Evolutionary conservation across 306 rosid genomes (phyloP).

Genomic region (Abrus precatorius): DNA sequence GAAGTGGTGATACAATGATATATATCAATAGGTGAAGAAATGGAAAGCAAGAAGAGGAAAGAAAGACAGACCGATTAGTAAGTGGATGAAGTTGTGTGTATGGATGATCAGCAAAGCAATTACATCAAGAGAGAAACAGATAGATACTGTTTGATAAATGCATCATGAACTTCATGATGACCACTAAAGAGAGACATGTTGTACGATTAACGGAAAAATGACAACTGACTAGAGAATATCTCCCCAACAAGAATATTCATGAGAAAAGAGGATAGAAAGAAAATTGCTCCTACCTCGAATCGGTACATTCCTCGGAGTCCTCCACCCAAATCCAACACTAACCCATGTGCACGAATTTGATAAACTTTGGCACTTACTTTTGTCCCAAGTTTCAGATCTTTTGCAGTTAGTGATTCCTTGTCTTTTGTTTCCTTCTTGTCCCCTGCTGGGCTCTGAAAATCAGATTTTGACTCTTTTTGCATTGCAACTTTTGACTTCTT

Average conservation of each 20-base stretch:
- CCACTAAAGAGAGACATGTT: not conserved
- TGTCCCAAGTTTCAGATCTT: constrained; percentile 73
- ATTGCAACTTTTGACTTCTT: constrained; percentile 52
- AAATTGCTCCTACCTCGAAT: constrained; percentile 67
- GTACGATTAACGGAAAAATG: not conserved
- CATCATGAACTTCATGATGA: constrained; percentile 5
- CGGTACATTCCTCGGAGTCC: constrained; percentile 88
- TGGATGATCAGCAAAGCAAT: constrained; percentile 35
- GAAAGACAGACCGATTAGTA: not conserved
- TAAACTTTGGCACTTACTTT: constrained; percentile 72
- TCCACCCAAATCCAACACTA: constrained; percentile 92
- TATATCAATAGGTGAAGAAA: constrained; percentile 29
- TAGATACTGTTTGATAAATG: constrained; percentile 5
- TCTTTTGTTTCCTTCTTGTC: constrained; percentile 51
- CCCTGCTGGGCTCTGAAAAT: constrained; percentile 33
- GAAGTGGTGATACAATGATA: not conserved
- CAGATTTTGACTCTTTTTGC: constrained; percentile 50
- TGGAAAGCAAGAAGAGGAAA: constrained; percentile 5
- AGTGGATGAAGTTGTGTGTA: not conserved
- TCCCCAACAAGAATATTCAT: constrained; percentile 8
- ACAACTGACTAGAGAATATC: constrained; percentile 22
- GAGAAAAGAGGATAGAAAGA: constrained; percentile 26
- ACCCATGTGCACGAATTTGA: constrained; percentile 84
- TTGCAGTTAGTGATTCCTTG: constrained; percentile 46
- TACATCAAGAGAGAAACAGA: not conserved